Evolutionary conservation across 1,284 basidiomycete species (phyloP), one percentile per base, ranked within the genome.

Genomic region (Apiotrichum laibachii): DNA sequence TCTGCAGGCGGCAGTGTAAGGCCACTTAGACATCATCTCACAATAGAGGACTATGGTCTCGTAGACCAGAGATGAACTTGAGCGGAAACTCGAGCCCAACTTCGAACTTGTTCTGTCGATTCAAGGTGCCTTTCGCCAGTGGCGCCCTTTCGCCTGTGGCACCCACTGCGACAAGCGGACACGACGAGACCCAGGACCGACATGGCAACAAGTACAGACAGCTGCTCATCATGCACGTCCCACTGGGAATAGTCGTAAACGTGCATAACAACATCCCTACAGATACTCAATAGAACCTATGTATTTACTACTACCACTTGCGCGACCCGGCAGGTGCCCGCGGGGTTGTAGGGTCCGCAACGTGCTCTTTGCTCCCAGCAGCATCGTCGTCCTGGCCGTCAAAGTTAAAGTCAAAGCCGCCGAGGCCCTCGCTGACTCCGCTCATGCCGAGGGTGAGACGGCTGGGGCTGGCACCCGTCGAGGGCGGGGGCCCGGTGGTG

Each of bases 371-470:
- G 48, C 48, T 49, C 34, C 48, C 46, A 15, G 39, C 37, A 40
- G 12, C 45, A 5, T 47, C 45, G 21, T 35, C 37, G 35, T 46
- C 53, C 10, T 47, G 10, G 21, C 16, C 53, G 49, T 65, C 69
- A 60, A 73, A 69, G 46, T 53, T 65, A 44, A 76, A 77, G 26
- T 75, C 74, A 56, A 77, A 75, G 18, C 67, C 76, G 19, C 72
- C 70, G 26, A 77, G 60, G 0, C 73, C 75, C 45, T 70, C 69
- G 48, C 66, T 67, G 2, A 62, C 63, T n/a, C 61, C 68, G 56
- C 72, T 73, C 62, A 72, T 64, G 10, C 67, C 71, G 43, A 64
- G 63, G 26, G 63, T 64, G 21, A 64, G 34, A 7, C 62, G 59
- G n/a, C 59, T 53, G 5, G 62, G 50, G 31, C 46, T 52, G 33